These are phyloP conservation scores for Komagataea norvegica DNA, from an alignment of 1,139 yeast genomes.

Conservation along the genomic window DNA sequence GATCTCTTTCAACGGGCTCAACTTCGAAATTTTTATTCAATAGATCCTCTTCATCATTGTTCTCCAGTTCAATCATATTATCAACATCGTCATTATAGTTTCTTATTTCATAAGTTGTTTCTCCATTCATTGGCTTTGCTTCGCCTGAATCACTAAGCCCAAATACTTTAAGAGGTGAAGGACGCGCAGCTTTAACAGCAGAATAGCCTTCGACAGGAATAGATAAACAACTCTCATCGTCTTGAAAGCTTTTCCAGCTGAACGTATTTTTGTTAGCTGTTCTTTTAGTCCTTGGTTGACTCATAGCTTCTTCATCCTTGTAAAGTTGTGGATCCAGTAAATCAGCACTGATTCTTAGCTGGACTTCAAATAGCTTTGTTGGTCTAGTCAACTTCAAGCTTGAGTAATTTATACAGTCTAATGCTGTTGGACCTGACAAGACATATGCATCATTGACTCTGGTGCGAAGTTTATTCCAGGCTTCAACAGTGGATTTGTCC, in stretches of 20 bases:
- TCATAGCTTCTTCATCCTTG: constrained; percentile 13
- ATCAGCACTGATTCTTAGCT: constrained; percentile 37
- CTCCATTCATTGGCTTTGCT: constrained; percentile 25
- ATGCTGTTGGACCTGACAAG: constrained; percentile 12
- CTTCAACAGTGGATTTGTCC: background rate
- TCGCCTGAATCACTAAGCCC: constrained; percentile 22
- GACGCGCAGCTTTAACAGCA: constrained; percentile 47
- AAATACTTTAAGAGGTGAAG: constrained; percentile 33
- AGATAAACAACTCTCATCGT: constrained; percentile 29
- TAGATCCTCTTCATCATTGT: constrained; percentile 20
- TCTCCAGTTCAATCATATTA: constrained; percentile 26
- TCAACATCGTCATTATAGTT: constrained; percentile 27
- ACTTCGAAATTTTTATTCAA: constrained; percentile 15
- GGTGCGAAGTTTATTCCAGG: constrained; percentile 15
- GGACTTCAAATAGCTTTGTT: constrained; percentile 33
- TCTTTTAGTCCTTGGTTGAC: constrained; percentile 5
- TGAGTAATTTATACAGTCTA: constrained; percentile 11
- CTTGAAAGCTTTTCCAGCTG: constrained; percentile 12
- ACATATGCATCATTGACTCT: constrained; percentile 13
- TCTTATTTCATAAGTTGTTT: constrained; percentile 29
- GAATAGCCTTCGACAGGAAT: constrained; percentile 64
- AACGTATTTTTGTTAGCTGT: constrained; percentile 2
- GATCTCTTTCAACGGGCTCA: constrained; percentile 29
- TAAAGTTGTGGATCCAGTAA: constrained; percentile 19
- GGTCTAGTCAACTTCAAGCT: constrained; percentile 30